phyloP scores from a whole-genome alignment of 768 basidiomycete species.

The Candolleomyces efflorescens region DNA sequence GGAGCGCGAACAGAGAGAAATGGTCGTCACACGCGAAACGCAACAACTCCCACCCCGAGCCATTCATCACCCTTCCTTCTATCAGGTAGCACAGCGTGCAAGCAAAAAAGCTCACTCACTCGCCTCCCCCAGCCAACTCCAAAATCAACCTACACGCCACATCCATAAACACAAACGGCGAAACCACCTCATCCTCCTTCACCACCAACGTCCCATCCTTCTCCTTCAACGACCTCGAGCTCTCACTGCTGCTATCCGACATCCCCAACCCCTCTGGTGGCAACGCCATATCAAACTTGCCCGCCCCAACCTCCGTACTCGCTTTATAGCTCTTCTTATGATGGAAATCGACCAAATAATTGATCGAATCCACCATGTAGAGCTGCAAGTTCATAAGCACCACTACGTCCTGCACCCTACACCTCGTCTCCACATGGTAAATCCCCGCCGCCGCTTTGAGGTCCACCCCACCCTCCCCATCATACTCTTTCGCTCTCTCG shows the following conservation, averaged over 20 bases:
- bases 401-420: conserved; percentile 86
- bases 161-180: conserved; percentile 96
- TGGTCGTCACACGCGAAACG: too few species aligned
- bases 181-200: conserved; percentile 63
- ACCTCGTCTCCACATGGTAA: conserved; percentile 93
- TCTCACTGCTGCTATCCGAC: conserved; percentile 38
- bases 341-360: conserved; percentile 97
- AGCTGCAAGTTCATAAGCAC: conserved; percentile 97
- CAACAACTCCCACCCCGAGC: too few species aligned
- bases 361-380: conserved; percentile 93
- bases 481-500: conserved; percentile 59
- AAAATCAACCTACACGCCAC: conserved; percentile 91
- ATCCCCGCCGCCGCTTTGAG: conserved; percentile 69
- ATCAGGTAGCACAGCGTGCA: too few species aligned
- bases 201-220: conserved; percentile 34
- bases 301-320: conserved; percentile 59
- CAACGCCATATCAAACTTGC: conserved; percentile 62
- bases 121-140: conserved; percentile 74
- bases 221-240: conserved; percentile 50
- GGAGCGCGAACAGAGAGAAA: too few species aligned
- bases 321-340: conserved; percentile 94
- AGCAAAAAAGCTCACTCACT: conserved; percentile 14
- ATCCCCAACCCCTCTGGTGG: conserved; percentile 8
- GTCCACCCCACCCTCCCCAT: conserved; percentile 58
- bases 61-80: too few species aligned